These are phyloP conservation scores for Rhododendron henanense DNA, from an alignment of 148 eudicot genomes.

Conservation along the genomic window DNA sequence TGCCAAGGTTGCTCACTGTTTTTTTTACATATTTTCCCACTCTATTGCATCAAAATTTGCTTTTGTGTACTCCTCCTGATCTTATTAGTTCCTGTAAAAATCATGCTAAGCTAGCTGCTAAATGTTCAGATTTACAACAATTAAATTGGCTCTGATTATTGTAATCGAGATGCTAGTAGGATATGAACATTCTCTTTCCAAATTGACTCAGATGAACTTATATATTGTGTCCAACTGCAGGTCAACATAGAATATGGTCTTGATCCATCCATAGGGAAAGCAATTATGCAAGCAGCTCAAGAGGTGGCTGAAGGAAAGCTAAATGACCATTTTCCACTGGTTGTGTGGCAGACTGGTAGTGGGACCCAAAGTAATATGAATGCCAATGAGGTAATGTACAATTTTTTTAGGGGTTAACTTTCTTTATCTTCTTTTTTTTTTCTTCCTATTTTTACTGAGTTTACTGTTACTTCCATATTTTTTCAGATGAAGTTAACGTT, in stretches of 20 bases:
- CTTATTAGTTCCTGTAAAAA: not conserved
- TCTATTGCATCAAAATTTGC: not conserved
- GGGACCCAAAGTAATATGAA: no score
- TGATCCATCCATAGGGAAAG: constrained; percentile 84
- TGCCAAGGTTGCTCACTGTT: constrained; percentile 57
- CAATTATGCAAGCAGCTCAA: constrained; percentile 96
- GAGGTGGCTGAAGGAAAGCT: constrained; percentile 94
- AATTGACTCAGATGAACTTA: constrained; percentile 10
- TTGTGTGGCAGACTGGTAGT: constrained; percentile 99
- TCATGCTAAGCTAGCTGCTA: not conserved
- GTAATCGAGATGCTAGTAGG: not conserved
- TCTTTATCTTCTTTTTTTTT: not conserved
- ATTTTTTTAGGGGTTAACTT: not conserved
- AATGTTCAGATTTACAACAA: not conserved
- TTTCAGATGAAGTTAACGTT: not conserved
- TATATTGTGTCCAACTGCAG: constrained; percentile 36
- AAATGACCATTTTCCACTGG: constrained; percentile 89
- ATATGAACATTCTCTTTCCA: not conserved
- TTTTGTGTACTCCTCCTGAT: not conserved
- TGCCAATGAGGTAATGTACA: constrained; percentile 73
- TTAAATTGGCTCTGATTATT: not conserved
- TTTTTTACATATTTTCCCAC: not conserved
- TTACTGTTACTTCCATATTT: not conserved
- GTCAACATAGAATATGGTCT: constrained; percentile 98
- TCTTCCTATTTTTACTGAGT: not conserved